Evolutionary conservation across 176 grass and related monocot genomes (phyloP).

Genomic region (Triticum dicoccoides): DNA sequence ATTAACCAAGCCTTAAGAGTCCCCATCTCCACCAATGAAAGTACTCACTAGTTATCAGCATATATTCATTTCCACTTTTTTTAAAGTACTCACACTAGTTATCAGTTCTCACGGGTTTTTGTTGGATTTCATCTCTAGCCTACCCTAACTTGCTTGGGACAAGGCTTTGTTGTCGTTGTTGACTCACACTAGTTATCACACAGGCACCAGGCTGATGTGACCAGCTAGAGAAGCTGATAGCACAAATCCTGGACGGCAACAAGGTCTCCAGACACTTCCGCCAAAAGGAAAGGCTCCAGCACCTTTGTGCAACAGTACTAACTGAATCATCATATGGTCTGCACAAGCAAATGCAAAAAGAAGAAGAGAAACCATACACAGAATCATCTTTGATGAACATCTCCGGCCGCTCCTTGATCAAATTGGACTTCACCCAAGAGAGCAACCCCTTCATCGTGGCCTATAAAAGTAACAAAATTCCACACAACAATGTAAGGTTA

Average conservation of each 20-base stretch:
- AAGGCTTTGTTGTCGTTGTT: background rate
- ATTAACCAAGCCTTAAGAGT: background rate
- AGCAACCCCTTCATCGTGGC: constrained; percentile 55
- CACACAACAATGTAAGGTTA: background rate
- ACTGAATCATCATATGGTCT: background rate
- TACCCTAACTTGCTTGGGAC: background rate
- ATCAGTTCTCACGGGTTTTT: background rate
- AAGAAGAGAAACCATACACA: constrained; percentile 49
- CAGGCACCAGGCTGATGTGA: background rate
- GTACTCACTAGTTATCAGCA: background rate
- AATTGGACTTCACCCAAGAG: constrained; percentile 72
- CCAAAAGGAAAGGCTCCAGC: background rate
- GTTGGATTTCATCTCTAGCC: background rate
- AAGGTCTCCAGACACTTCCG: background rate
- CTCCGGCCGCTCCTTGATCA: constrained; percentile 94
- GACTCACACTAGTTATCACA: background rate
- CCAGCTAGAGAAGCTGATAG: background rate
- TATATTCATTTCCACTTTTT: background rate
- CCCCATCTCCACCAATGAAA: background rate
- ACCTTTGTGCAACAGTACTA: background rate
- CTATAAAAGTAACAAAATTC: constrained; percentile 18
- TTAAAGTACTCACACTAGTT: background rate
- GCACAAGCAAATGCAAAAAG: background rate
- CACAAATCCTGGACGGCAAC: background rate
- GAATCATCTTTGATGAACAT: constrained; percentile 92